Evolutionary conservation across 805 yeast genomes (phyloP).

Genomic region (Lipomyces kockii): DNA sequence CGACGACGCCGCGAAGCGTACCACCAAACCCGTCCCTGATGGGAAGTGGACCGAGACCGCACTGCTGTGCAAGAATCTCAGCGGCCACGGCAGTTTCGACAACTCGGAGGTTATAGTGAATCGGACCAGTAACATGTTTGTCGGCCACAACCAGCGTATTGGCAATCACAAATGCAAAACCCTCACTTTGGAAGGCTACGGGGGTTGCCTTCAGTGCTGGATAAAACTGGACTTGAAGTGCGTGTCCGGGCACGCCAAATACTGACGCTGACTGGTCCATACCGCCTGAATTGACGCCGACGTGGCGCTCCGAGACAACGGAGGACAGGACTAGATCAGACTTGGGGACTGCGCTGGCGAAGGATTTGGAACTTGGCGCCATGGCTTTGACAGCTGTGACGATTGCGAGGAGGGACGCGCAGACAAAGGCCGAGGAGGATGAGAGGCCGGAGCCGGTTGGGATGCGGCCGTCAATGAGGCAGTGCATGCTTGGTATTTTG

Average conservation of each 20-base stretch:
- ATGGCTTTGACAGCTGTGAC: slow-evolving; percentile 55
- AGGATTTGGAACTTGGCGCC: not conserved
- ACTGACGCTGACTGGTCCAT: slow-evolving; percentile 78
- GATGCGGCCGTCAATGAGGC: slow-evolving; percentile 64
- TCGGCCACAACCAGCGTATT: slow-evolving; percentile 66
- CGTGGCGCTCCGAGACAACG: slow-evolving; percentile 68
- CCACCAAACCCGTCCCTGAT: slow-evolving; percentile 50
- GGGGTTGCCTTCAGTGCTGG: slow-evolving; percentile 63
- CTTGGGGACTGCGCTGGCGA: slow-evolving; percentile 49
- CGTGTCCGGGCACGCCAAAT: slow-evolving; percentile 63
- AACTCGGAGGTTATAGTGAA: slow-evolving; percentile 70
- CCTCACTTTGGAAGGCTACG: slow-evolving; percentile 51
- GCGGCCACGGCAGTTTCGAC: slow-evolving; percentile 76
- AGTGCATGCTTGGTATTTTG: slow-evolving; percentile 49
- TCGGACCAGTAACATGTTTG: slow-evolving; percentile 72
- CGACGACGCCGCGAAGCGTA: slow-evolving; percentile 67
- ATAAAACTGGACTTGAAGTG: slow-evolving; percentile 62
- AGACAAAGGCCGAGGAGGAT: slow-evolving; percentile 74
- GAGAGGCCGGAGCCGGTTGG: slow-evolving; percentile 76
- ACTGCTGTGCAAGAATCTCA: slow-evolving; percentile 57
- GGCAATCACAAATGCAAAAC: slow-evolving; percentile 62
- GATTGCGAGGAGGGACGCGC: slow-evolving; percentile 63
- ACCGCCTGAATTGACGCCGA: slow-evolving; percentile 80
- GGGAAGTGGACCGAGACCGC: slow-evolving; percentile 56
- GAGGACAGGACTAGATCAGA: slow-evolving; percentile 62